Evolutionary conservation across 257 asterid genomes (phyloP).

Genomic region (Dorcoceras hygrometricum): DNA sequence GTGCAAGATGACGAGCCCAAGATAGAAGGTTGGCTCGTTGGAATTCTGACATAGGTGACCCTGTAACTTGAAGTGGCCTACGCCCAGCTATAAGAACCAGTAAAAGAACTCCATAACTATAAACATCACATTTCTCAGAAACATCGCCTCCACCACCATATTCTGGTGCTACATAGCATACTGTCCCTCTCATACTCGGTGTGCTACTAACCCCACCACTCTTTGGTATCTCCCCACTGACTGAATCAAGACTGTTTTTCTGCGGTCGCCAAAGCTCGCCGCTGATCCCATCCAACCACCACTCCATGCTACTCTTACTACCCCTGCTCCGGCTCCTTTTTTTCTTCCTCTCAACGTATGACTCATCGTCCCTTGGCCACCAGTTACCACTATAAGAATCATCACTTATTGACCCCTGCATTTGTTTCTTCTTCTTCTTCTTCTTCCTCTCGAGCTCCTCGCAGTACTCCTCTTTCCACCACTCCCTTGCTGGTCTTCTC

Average conservation of each 20-base stretch:
- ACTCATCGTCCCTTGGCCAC: slow-evolving; percentile 68
- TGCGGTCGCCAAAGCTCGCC: slow-evolving; percentile 80
- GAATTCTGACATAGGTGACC: slow-evolving; percentile 91
- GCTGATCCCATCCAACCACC: slow-evolving; percentile 92
- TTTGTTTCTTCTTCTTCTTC: slow-evolving; percentile 64
- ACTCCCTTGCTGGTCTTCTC: slow-evolving; percentile 94
- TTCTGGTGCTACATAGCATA: slow-evolving; percentile 91
- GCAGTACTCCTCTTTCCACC: slow-evolving; percentile 99
- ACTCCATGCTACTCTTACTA: slow-evolving; percentile 67
- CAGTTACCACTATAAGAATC: slow-evolving; percentile 47
- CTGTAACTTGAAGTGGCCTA: slow-evolving; percentile 93
- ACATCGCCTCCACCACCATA: slow-evolving; percentile 70
- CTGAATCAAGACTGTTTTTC: slow-evolving; percentile 62
- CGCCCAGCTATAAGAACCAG: slow-evolving; percentile 85
- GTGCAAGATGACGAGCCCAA: slow-evolving; percentile 93
- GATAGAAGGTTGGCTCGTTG: slow-evolving; percentile 87
- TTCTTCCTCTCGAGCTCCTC: slow-evolving; percentile 92
- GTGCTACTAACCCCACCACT: slow-evolving; percentile 94
- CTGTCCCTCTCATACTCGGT: slow-evolving; percentile 95
- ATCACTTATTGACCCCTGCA: slow-evolving; percentile 47
- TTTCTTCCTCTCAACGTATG: slow-evolving; percentile 43
- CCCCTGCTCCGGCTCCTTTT: slow-evolving; percentile 56
- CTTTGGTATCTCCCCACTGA: slow-evolving; percentile 72
- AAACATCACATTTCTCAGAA: slow-evolving; percentile 88
- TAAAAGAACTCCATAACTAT: slow-evolving; percentile 82